Evolutionary conservation across 2,329 filamentous ascomycete species (phyloP), one percentile per base, ranked within the genome.

Genomic region (Mycosphaerella sp.): DNA sequence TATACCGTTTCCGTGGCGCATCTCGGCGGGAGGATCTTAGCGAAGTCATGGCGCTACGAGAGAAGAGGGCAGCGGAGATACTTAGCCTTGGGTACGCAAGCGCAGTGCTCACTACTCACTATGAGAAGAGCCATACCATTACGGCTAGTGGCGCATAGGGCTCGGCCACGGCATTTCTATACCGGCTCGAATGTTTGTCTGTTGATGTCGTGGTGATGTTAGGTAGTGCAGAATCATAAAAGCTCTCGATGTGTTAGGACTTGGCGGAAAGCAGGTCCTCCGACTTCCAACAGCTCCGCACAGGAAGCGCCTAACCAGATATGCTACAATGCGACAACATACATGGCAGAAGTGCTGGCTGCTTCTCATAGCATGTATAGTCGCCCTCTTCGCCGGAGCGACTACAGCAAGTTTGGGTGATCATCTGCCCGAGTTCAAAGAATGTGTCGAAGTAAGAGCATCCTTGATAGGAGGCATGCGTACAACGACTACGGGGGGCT

Each of bases 401-500:
- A 53, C 55, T 6, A 52, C 43, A 34, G 93, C 89, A 25, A 96
- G 90, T 4, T 64, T 83, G 43, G 93, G 93, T 59, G 93, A 98
- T 70, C 79, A 82, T 49, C 75, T 95, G 53, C 88, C 88, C 14
- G 89, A 95, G 64, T 98, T 98, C 68, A 79, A 78, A 66, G 77
- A 89, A 69, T 98, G 93, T 68, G 81, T 97, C 47, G 73, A 88
- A 76, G 91, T 95, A 74, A 51, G 41, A 27, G 10, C 14, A 28
- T 6, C 12, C 3, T 9, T 4, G 37, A n/a, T 14, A 16, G 16
- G 21, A 41, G 50, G 18, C 17, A 41, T 27, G 5, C 6, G 34
- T 39, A 16, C 14, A 2, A 13, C 3, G 9, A 41, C 6, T 4
- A 25, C n/a, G 6, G 16, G 12, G 36, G 12, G 51, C 51, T 53